Percentiles rank a stretch among this genome's conserved stretches.
These are phyloP conservation scores for Brasenia schreberi DNA, from an alignment of 164 flowering plant genomes.

Conservation along the genomic window DNA sequence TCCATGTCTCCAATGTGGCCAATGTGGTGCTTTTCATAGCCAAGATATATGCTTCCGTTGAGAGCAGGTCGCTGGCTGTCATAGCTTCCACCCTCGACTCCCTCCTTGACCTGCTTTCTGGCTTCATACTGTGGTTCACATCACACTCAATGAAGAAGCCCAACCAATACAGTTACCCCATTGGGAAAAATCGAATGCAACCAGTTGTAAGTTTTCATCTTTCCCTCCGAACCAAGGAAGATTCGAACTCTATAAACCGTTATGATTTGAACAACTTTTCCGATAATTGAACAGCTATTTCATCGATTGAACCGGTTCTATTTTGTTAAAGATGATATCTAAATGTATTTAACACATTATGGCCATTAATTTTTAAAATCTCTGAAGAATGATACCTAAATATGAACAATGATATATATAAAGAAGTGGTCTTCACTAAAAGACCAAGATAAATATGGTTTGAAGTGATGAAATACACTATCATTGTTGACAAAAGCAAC, in stretches of 20 bases:
- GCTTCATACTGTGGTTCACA: conserved; percentile 84
- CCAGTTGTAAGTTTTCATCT: conserved; percentile 47
- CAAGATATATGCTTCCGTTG: conserved; percentile 63
- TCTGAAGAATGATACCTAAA: background rate
- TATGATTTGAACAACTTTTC: no score
- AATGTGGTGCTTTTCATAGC: conserved; percentile 60
- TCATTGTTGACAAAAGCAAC: no score
- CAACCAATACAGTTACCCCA: conserved; percentile 56
- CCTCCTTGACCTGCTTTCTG: conserved; percentile 69
- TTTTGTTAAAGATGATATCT: no score
- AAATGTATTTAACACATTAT: no score
- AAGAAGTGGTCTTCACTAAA: no score
- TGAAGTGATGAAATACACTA: no score
- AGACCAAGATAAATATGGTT: no score
- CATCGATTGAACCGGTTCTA: no score
- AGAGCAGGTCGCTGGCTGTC: conserved; percentile 77
- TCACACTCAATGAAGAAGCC: conserved; percentile 66
- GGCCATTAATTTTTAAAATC: no score
- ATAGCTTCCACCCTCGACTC: conserved; percentile 85
- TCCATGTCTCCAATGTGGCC: conserved; percentile 42
- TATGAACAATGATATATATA: no score
- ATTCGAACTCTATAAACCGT: no score
- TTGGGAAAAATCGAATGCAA: conserved; percentile 83
- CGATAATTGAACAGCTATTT: no score
- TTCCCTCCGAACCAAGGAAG: background rate